phyloP scores from a whole-genome alignment of 768 basidiomycete species.

The Fistulinella prunicolor region DNA sequence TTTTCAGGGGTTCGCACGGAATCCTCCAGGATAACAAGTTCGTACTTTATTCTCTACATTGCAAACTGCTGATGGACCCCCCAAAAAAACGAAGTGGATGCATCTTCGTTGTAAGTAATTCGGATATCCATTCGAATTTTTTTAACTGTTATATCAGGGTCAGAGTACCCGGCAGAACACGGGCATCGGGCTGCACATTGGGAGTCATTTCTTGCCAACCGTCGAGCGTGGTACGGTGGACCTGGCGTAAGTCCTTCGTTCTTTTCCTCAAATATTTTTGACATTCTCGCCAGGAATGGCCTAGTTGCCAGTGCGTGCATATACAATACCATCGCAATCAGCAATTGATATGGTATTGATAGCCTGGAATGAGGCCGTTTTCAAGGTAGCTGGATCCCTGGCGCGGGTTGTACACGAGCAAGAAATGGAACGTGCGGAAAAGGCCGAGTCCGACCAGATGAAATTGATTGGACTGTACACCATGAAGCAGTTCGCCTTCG shows the following conservation, averaged over 20 bases:
- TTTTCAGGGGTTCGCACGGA: background rate
- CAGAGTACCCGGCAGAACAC: slow-evolving; percentile 92
- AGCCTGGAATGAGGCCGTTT: background rate
- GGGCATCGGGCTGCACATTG: slow-evolving; percentile 58
- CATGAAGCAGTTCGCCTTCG: background rate
- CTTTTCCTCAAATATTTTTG: background rate
- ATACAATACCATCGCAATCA: background rate
- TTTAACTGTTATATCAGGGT: slow-evolving; percentile 44
- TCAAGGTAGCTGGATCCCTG: background rate
- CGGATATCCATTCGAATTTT: too few relatives aligned
- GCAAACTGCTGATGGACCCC: background rate
- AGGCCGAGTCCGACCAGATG: background rate
- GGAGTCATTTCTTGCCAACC: slow-evolving; percentile 86
- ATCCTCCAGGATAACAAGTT: background rate
- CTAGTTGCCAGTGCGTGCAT: background rate
- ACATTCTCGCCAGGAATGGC: background rate
- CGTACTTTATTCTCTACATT: background rate
- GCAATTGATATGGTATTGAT: background rate
- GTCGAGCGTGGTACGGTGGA: slow-evolving; percentile 91
- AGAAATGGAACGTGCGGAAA: background rate
- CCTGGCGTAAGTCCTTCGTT: slow-evolving; percentile 52
- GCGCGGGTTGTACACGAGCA: background rate
- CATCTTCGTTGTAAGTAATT: background rate
- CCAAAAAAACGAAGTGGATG: background rate
- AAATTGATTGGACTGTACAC: background rate